Base-by-base conservation (phyloP, 371 early-diverging fungal species). In the Dichotomocladium elegans region DNA sequence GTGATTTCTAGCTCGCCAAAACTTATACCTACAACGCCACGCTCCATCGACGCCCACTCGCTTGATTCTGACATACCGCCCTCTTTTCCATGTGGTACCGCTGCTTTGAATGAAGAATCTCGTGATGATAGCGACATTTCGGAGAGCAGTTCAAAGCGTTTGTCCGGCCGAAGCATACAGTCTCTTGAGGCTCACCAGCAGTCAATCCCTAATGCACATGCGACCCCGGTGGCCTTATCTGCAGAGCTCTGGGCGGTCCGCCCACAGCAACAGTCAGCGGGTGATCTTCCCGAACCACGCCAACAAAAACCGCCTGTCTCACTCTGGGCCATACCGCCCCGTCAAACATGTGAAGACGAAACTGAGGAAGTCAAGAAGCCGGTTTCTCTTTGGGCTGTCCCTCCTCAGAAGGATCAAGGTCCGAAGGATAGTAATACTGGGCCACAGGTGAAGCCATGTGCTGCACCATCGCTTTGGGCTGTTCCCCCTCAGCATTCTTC, bases 71-170 rank as follows among this genome's bases (percentile, higher is more conserved):
- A 24, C 14, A 25, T 22, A 8, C 7, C 37, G 17, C 35, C 35
- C 6, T 27, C 47, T 22, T 19, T 22, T n/a, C 33, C 34, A 33
- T 29, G 31, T 6, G 31, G 17, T 28, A 29, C 35, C n/a, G 31
- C 53, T 25, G 46, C 54, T 0, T 47, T 47, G 1, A 29, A 25
- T 24, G 58, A 58, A 26, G 58, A 58, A 21, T 47, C 29, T 3
- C 17, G 43, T 14, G 26, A 52, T 8, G 58, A 58, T 17, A 51
- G 51, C 30, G 57, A 51, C 14, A 51, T 51, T 26, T 58, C 52
- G 25, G 52, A 58, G 15, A 26, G 41, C 17, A 51, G 37, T 31
- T 58, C 45, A 15, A 58, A 58, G 29, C 58, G 58, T 14, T 58
- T 52, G 2, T 58, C 58, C 14, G 52, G 47, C 24, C 44, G 58